Percentiles rank a stretch among this genome's conserved stretches.
Evolutionary conservation across 352 stramenopile species (phyloP).

Genomic region (Pythium dissotocum): DNA sequence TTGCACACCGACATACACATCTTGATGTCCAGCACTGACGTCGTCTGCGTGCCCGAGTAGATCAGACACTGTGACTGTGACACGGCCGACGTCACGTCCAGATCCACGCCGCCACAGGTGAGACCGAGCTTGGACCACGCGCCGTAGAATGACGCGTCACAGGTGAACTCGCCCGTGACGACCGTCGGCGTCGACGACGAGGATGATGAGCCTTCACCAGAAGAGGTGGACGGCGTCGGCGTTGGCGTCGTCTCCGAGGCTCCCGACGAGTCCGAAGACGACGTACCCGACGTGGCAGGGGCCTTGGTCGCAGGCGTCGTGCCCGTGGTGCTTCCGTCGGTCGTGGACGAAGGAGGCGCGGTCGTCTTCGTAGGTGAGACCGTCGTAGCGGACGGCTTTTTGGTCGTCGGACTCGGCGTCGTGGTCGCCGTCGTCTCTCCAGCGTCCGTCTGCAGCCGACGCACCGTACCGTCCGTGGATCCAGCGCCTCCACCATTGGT

Average conservation of each 20-base stretch:
- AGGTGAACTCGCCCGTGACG: conserved; percentile 59
- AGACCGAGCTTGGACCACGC: conserved; percentile 70
- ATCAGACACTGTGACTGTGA: conserved; percentile 71
- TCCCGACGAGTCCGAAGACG: conserved; percentile 21
- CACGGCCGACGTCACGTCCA: conserved; percentile 52
- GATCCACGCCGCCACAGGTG: conserved; percentile 47
- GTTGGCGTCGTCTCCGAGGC: conserved; percentile 5
- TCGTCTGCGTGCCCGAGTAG: conserved; percentile 59
- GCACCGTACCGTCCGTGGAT: conserved; percentile 9
- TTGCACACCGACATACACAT: conserved; percentile 81
- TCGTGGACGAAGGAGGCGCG: conserved; percentile 1
- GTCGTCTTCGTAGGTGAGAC: conserved; percentile 30
- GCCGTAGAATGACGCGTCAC: conserved; percentile 77
- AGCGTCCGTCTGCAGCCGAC: conserved; percentile 15
- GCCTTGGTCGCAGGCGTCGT: conserved; percentile 17
- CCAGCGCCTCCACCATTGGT: background rate
- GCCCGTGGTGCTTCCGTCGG: background rate
- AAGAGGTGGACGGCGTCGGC: conserved; percentile 1
- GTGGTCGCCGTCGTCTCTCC: conserved; percentile 11
- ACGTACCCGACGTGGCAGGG: conserved; percentile 13
- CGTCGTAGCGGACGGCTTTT: conserved; percentile 1
- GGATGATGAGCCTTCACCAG: conserved; percentile 9
- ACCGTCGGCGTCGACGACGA: conserved; percentile 14
- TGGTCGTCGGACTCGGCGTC: background rate
- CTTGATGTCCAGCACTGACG: conserved; percentile 50